Base-by-base conservation (phyloP, 1,139 yeast genomes). In the Taphrina deformans region DNA sequence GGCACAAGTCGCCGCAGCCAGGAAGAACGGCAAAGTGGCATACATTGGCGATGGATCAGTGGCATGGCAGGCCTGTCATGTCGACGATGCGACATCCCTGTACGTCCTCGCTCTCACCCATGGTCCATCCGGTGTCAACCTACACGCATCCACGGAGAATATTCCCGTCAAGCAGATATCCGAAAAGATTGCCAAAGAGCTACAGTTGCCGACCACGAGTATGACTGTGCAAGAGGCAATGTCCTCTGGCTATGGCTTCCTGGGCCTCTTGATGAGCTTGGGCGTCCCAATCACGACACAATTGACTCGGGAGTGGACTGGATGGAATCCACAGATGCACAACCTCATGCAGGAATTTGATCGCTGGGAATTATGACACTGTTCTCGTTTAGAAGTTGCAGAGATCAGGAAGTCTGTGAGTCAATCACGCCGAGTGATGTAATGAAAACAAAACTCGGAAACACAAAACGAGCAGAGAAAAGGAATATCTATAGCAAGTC, bases 71-170 rank as follows among this genome's bases (percentile, higher is more conserved):
- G 33, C 53, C 7, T 18, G 23, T n/a, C 53, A 48, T 23, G 53
- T 48, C 53, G 10, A 48, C 23, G 53, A 48, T 16, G 53, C 53
- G 21, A 35, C 53, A 14, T 2, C 16, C 6, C 35, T 48, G 14
- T 48, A 48, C 53, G 35, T 24, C 21, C 35, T 48, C 23, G 53
- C 53, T 10, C 53, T 48, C 23, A 26, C 33, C 21, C 9, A 44
- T 21, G 53, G 23, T 14, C 53, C 53, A 14, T 12, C 53, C 6
- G 53, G 53, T 9, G 35, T 48, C 53, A 48, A 48, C 21, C 16
- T 48, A 9, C 53, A 48, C 35, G 53, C 35, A 2, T 10, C 16
- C 14, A 12, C 21, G 2, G 53, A 48, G 9, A 16, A 16, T 16
- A 2, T 48, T 18, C 23, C 35, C 33, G 53, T 48, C 33, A 48